These are phyloP conservation scores for Phaffia australis DNA, from an alignment of 768 basidiomycete genomes.

Conservation along the genomic window DNA sequence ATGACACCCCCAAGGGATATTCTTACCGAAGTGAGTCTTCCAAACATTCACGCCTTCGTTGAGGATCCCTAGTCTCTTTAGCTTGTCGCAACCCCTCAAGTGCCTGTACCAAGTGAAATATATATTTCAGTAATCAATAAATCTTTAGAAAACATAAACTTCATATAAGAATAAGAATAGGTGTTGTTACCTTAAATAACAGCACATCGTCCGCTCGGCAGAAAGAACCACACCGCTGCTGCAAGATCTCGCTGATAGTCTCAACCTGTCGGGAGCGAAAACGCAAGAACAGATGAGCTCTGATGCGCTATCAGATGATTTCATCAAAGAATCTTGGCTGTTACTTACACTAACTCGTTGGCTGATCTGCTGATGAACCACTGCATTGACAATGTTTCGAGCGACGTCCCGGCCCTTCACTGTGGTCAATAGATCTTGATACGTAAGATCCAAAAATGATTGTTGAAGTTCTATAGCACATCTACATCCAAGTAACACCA, in stretches of 20 bases:
- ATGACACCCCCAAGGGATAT: background rate
- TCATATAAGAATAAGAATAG: background rate
- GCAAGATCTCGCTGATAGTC: slow-evolving; percentile 86
- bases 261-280: slow-evolving; percentile 56
- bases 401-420: slow-evolving; percentile 79
- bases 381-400: slow-evolving; percentile 77
- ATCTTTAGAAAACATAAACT: background rate
- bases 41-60: slow-evolving; percentile 66
- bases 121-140: background rate
- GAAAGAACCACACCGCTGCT: slow-evolving; percentile 91
- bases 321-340: background rate
- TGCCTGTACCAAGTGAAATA: slow-evolving; percentile 46
- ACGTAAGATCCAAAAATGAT: slow-evolving; percentile 59
- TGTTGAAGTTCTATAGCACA: slow-evolving; percentile 65
- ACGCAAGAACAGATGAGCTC: background rate
- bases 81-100: slow-evolving; percentile 88
- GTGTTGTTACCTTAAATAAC: slow-evolving; percentile 66
- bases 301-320: background rate
- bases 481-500: slow-evolving; percentile 38
- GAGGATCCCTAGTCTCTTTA: slow-evolving; percentile 60
- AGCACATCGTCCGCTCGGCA: slow-evolving; percentile 97
- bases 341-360: slow-evolving; percentile 79
- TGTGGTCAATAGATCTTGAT: slow-evolving; percentile 74
- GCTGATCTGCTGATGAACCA: slow-evolving; percentile 96
- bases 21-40: slow-evolving; percentile 73